phyloP scores from a whole-genome alignment of 2,329 filamentous ascomycete species.

The Didymella sp. region DNA sequence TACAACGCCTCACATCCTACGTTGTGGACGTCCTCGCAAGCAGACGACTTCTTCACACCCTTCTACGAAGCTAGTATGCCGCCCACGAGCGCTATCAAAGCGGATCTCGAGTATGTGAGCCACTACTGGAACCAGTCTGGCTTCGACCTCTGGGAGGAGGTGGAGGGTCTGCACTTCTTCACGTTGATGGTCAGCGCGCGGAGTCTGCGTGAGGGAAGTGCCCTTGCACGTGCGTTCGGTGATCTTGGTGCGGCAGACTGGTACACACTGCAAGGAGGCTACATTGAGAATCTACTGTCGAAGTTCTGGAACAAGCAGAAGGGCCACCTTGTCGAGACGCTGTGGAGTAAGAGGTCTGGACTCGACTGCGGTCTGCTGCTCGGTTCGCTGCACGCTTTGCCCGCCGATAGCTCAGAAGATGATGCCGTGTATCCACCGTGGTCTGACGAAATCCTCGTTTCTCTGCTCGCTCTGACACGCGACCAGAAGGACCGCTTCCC shows the following conservation, averaged over 20 bases:
- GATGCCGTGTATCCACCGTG: conserved; percentile 42
- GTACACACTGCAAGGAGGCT: conserved; percentile 48
- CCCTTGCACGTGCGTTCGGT: conserved; percentile 43
- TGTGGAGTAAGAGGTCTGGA: conserved; percentile 43
- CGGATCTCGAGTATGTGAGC: conserved; percentile 55
- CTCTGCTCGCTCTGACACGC: conserved; percentile 43
- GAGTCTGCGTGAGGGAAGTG: conserved; percentile 46
- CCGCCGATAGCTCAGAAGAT: conserved; percentile 27
- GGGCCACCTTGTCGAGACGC: conserved; percentile 48
- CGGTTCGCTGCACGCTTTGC: conserved; percentile 47
- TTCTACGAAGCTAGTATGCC: conserved; percentile 50
- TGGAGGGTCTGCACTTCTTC: conserved; percentile 54
- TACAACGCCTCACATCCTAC: conserved; percentile 52
- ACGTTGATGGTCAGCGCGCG: conserved; percentile 49
- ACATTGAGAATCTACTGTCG: conserved; percentile 43
- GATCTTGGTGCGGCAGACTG: conserved; percentile 50
- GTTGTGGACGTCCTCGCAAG: conserved; percentile 40
- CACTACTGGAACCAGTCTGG: conserved; percentile 52
- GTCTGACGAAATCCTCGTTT: conserved; percentile 49
- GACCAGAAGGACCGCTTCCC: conserved; percentile 50
- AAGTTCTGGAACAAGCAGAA: conserved; percentile 50
- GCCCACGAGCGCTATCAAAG: conserved; percentile 52
- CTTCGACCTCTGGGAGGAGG: conserved; percentile 57
- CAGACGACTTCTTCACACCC: conserved; percentile 40
- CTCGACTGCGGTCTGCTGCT: conserved; percentile 51